Evolutionary conservation across 2,329 filamentous ascomycete genomes (phyloP).

Genomic region (Phoma sp.): DNA sequence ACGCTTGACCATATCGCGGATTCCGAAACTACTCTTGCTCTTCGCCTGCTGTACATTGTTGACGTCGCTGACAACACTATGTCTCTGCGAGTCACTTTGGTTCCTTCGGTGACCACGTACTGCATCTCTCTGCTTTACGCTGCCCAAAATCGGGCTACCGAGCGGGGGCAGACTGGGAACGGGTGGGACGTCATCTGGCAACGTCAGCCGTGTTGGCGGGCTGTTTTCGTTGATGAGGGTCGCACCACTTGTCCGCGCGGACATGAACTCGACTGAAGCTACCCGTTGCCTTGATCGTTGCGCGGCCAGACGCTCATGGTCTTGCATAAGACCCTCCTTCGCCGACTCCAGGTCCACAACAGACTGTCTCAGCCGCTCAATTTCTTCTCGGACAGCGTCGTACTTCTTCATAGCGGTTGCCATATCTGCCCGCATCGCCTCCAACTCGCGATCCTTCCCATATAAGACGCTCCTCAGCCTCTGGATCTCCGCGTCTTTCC

Average conservation of each 20-base stretch:
- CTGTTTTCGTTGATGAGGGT: slow-evolving; percentile 39
- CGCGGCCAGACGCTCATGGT: slow-evolving; percentile 38
- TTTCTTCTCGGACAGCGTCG: slow-evolving; percentile 33
- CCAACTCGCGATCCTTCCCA: slow-evolving; percentile 28
- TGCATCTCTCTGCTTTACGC: slow-evolving; percentile 4
- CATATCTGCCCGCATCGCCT: slow-evolving; percentile 27
- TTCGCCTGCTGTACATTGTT: slow-evolving; percentile 26
- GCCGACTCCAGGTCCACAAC: slow-evolving; percentile 34
- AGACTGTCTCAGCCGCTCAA: slow-evolving; percentile 31
- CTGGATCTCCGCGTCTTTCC: slow-evolving; percentile 32
- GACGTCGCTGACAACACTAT: slow-evolving; percentile 27
- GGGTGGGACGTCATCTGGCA: slow-evolving; percentile 20
- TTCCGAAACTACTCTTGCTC: slow-evolving; percentile 26
- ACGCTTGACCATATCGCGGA: slow-evolving; percentile 39
- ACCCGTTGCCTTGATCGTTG: slow-evolving; percentile 31
- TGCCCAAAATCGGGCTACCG: slow-evolving; percentile 11
- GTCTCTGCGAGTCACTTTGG: slow-evolving; percentile 22
- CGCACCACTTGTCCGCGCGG: slow-evolving; percentile 40
- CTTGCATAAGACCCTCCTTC: slow-evolving; percentile 40
- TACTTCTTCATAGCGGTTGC: slow-evolving; percentile 22
- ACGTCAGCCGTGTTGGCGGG: slow-evolving; percentile 19
- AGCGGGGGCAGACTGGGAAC: slow-evolving; percentile 8
- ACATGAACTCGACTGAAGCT: slow-evolving; percentile 29
- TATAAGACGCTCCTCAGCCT: slow-evolving; percentile 19
- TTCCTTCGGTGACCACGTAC: slow-evolving; percentile 13